Evolutionary conservation across 148 eudicot genomes (phyloP).

Genomic region (Rhododendron simsii): DNA sequence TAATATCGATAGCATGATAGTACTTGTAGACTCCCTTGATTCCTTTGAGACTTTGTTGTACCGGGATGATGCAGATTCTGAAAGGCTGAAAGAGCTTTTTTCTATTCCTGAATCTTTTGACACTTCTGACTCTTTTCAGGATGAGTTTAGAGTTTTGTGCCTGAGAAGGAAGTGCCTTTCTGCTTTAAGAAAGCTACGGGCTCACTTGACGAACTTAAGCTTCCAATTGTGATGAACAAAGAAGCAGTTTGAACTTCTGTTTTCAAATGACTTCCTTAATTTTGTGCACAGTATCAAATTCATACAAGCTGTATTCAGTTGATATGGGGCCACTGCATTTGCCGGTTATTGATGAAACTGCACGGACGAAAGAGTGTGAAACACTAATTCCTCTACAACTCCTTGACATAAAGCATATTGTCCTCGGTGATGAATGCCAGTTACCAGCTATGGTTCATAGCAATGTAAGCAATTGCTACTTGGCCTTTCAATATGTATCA

Average conservation of each 20-base stretch:
- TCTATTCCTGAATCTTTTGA: constrained; percentile 11
- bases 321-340: constrained; percentile 34
- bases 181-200: constrained; percentile 30
- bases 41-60: constrained; percentile 33
- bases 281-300: constrained; percentile 56
- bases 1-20: constrained; percentile 24
- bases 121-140: not conserved
- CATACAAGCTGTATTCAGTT: constrained; percentile 41
- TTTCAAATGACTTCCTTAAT: constrained; percentile 51
- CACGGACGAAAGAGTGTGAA: constrained; percentile 71
- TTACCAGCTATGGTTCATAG: constrained; percentile 67
- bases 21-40: constrained; percentile 18
- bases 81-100: constrained; percentile 30
- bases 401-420: constrained; percentile 47
- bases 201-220: constrained; percentile 31
- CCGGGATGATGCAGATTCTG: constrained; percentile 25
- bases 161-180: constrained; percentile 27
- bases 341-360: constrained; percentile 75
- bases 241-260: constrained; percentile 35
- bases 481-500: not conserved
- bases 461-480: constrained; percentile 27
- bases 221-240: constrained; percentile 24
- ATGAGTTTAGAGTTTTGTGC: not conserved
- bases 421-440: constrained; percentile 80
- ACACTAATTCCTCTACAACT: constrained; percentile 62